Evolutionary conservation across 257 asterid genomes (phyloP).

Genomic region (Gardenia jasminoides): DNA sequence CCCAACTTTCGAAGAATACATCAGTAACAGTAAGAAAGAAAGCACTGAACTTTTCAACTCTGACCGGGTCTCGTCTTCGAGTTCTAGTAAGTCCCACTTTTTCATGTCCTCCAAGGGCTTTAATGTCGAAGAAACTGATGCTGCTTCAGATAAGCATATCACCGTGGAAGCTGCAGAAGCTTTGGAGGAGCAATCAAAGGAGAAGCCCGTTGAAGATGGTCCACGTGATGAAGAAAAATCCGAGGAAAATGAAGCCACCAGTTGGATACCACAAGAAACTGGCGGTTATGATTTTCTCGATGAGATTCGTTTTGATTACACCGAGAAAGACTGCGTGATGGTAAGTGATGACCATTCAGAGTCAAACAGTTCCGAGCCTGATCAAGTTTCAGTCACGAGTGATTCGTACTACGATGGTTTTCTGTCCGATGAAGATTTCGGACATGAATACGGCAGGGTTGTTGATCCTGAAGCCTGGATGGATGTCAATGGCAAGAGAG

Average conservation of each 20-base stretch:
- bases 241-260: slow-evolving; percentile 10
- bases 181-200: slow-evolving; percentile 25
- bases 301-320: slow-evolving; percentile 14
- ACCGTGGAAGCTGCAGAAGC: not conserved
- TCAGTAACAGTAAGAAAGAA: slow-evolving; percentile 31
- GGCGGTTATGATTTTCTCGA: slow-evolving; percentile 16
- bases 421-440: slow-evolving; percentile 61
- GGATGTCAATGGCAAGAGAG: not conserved
- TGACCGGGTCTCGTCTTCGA: slow-evolving; percentile 30
- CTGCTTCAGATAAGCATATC: not conserved
- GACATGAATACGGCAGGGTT: slow-evolving; percentile 30
- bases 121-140: not conserved
- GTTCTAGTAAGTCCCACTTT: slow-evolving; percentile 24
- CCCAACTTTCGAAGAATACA: slow-evolving; percentile 59
- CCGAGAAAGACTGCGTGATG: slow-evolving; percentile 16
- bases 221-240: slow-evolving; percentile 7
- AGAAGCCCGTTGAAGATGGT: not conserved
- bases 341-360: slow-evolving; percentile 35
- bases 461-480: not conserved
- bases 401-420: slow-evolving; percentile 47
- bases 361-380: slow-evolving; percentile 31
- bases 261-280: slow-evolving; percentile 7
- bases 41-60: slow-evolving; percentile 23
- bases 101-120: slow-evolving; percentile 20
- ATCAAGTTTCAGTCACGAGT: slow-evolving; percentile 26